Percentiles rank a stretch among this genome's conserved stretches.
phyloP scores from a whole-genome alignment of 176 grass and related monocot species.

The Microstegium vimineum region DNA sequence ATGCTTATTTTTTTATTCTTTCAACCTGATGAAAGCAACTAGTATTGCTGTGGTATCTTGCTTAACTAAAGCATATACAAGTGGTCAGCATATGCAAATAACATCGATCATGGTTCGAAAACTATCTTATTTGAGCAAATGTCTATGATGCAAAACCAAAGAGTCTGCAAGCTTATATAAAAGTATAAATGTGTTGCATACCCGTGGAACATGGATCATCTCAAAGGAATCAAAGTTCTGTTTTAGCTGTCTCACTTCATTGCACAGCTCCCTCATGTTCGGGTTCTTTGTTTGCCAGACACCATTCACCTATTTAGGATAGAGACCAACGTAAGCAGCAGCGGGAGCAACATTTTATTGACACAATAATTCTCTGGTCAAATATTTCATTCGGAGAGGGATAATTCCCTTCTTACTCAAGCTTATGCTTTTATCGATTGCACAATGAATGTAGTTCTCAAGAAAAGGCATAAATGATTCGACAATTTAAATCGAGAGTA shows the following conservation, averaged over 20 bases:
- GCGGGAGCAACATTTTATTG: not conserved
- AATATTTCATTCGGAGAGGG: not conserved
- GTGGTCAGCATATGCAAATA: not conserved
- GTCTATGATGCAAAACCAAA: not conserved
- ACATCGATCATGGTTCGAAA: not conserved
- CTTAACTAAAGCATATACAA: not conserved
- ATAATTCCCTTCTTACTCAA: not conserved
- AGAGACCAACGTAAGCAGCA: conserved; percentile 1
- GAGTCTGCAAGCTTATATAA: not conserved
- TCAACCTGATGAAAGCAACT: not conserved
- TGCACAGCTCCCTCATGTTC: conserved; percentile 55
- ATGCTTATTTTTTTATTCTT: not conserved
- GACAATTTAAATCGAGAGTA: not conserved
- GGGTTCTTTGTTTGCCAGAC: conserved; percentile 50
- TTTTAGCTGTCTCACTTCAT: conserved; percentile 49
- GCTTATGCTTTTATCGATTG: not conserved
- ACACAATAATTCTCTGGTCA: not conserved
- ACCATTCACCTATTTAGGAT: conserved; percentile 40
- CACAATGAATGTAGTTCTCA: not conserved
- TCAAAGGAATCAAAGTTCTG: conserved; percentile 47
- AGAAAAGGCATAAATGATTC: conserved; percentile 3
- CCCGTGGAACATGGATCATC: conserved; percentile 47
- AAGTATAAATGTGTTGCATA: conserved; percentile 23
- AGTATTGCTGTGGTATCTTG: not conserved
- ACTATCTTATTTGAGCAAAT: not conserved